A percentile compares a stretch with the other conserved stretches of the same genome.
phyloP scores from a whole-genome alignment of 1,284 basidiomycete genomes.

The Cutaneotrichosporon daszewskae region DNA sequence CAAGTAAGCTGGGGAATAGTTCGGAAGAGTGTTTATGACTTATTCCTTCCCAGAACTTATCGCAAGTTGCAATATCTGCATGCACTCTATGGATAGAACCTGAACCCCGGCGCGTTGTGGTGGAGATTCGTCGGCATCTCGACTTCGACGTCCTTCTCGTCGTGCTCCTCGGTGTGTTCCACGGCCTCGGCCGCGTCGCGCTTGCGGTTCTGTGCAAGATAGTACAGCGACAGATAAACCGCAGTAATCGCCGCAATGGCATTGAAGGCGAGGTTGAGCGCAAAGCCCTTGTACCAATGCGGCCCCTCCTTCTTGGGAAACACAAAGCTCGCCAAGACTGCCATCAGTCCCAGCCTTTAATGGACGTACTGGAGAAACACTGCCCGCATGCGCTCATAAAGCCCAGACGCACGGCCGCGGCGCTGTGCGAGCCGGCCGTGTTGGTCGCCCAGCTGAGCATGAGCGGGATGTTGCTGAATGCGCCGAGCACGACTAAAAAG shows the following conservation, averaged over 20 bases:
- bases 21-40: too few species aligned
- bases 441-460: slow-evolving; percentile 19
- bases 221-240: slow-evolving; percentile 8
- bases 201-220: slow-evolving; percentile 6
- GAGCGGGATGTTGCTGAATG: slow-evolving; percentile 32
- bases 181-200: slow-evolving; percentile 4
- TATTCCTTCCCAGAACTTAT: too few species aligned
- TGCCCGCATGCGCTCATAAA: slow-evolving; percentile 5
- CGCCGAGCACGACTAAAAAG: slow-evolving; percentile 33
- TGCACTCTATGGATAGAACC: slow-evolving; percentile 9
- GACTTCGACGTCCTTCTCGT: neutral
- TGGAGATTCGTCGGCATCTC: slow-evolving; percentile 6
- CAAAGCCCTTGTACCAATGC: slow-evolving; percentile 20
- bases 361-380: slow-evolving; percentile 9
- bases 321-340: slow-evolving; percentile 20
- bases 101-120: slow-evolving; percentile 13
- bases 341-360: slow-evolving; percentile 1
- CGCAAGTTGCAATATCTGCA: too few species aligned
- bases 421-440: slow-evolving; percentile 14
- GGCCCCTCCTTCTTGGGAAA: slow-evolving; percentile 20
- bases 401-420: slow-evolving; percentile 9
- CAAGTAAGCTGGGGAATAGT: too few species aligned
- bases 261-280: slow-evolving; percentile 15
- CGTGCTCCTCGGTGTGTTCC: neutral
- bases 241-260: slow-evolving; percentile 6